Evolutionary conservation across 2,329 filamentous ascomycete genomes (phyloP).

Genomic region (Ascochyta rabiei): DNA sequence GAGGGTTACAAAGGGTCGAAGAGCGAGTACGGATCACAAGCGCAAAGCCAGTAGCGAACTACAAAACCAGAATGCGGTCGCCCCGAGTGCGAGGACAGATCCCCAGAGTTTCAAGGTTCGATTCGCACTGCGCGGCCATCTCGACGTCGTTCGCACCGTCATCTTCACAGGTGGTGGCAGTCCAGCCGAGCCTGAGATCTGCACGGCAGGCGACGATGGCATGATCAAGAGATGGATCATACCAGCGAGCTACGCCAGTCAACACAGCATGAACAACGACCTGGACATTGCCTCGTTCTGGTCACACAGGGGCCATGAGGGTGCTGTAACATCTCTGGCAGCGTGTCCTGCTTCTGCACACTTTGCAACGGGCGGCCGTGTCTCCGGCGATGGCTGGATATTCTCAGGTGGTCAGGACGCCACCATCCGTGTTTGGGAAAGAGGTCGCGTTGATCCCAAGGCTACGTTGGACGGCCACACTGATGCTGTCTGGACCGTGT

Average conservation of each 20-base stretch:
- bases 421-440: slow-evolving; percentile 93
- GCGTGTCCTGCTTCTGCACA: slow-evolving; percentile 87
- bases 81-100: slow-evolving; percentile 63
- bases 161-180: slow-evolving; percentile 97
- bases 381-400: slow-evolving; percentile 94
- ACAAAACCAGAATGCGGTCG: slow-evolving; percentile 62
- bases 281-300: slow-evolving; percentile 93
- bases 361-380: slow-evolving; percentile 86
- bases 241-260: slow-evolving; percentile 74
- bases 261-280: slow-evolving; percentile 71
- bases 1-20: slow-evolving; percentile 67
- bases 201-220: slow-evolving; percentile 93
- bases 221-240: slow-evolving; percentile 97
- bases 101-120: slow-evolving; percentile 85
- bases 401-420: slow-evolving; percentile 96
- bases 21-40: slow-evolving; percentile 72
- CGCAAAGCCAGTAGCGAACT: slow-evolving; percentile 67
- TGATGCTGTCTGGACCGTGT: slow-evolving; percentile 94
- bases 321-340: slow-evolving; percentile 83
- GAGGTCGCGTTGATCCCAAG: slow-evolving; percentile 91
- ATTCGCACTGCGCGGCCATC: slow-evolving; percentile 88
- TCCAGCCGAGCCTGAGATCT: slow-evolving; percentile 94
- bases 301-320: slow-evolving; percentile 92
- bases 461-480: slow-evolving; percentile 92
- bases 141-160: slow-evolving; percentile 91